A percentile compares a stretch with the other conserved stretches of the same genome.
phyloP scores from a whole-genome alignment of 768 basidiomycete genomes.

The Auricularia sp. region DNA sequence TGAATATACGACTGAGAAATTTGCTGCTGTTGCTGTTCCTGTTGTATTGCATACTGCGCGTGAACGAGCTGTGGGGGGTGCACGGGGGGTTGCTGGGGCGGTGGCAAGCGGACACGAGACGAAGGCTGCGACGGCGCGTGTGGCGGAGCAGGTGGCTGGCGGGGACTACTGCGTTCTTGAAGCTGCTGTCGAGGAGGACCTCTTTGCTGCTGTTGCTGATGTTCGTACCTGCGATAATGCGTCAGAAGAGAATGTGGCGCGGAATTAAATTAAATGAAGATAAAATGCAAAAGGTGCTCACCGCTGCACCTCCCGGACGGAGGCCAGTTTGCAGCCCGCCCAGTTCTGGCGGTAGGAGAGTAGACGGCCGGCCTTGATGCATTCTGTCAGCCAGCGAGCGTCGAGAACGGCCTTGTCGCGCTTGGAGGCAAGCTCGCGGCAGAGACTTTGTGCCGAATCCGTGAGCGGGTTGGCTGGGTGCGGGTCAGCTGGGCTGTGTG shows the following conservation, averaged over 20 bases:
- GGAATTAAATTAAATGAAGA: too few relatives aligned
- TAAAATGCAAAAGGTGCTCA: constrained; percentile 23
- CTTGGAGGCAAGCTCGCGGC: constrained; percentile 67
- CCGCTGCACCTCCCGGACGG: constrained; percentile 41
- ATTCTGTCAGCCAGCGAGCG: constrained; percentile 68
- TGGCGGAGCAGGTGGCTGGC: constrained; percentile 18
- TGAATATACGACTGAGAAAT: constrained; percentile 1
- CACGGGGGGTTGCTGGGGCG: constrained; percentile 28
- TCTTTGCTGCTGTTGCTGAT: constrained; percentile 1
- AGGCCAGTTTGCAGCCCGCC: constrained; percentile 73
- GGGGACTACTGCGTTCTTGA: constrained; percentile 14
- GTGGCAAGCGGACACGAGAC: constrained; percentile 23
- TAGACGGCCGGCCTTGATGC: constrained; percentile 54
- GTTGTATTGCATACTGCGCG: constrained; percentile 36
- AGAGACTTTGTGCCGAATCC: constrained; percentile 70
- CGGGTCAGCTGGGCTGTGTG: constrained; percentile 2
- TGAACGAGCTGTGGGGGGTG: constrained; percentile 29
- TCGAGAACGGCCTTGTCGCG: constrained; percentile 71
- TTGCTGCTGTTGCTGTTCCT: constrained; percentile 3
- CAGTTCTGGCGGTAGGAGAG: constrained; percentile 70
- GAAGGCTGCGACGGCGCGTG: constrained; percentile 22
- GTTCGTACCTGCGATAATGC: too few relatives aligned
- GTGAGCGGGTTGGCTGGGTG: constrained; percentile 64
- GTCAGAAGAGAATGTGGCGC: too few relatives aligned
- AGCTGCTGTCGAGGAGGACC: constrained; percentile 6